phyloP scores from a whole-genome alignment of 345 rosid species.

The Trapa bicornis region DNA sequence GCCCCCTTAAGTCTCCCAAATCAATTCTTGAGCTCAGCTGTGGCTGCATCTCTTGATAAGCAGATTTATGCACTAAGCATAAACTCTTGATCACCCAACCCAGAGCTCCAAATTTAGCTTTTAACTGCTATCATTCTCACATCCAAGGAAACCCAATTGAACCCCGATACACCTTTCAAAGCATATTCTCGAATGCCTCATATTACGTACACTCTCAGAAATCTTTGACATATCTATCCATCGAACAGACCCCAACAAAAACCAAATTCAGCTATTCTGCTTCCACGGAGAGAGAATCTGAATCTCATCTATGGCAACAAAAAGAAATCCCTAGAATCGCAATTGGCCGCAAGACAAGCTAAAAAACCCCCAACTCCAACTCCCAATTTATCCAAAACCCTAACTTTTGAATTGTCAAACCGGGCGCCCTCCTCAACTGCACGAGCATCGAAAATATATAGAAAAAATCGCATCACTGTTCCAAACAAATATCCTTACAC shows the following conservation, averaged over 20 bases:
- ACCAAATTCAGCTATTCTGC: slow-evolving; percentile 18
- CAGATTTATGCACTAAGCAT: slow-evolving; percentile 37
- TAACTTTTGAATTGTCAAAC: slow-evolving; percentile 14
- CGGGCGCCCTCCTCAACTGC: slow-evolving; percentile 14
- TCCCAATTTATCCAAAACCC: slow-evolving; percentile 12
- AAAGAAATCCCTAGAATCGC: slow-evolving; percentile 51
- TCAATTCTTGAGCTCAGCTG: slow-evolving; percentile 70
- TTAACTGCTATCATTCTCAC: neutral
- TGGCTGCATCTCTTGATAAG: slow-evolving; percentile 60
- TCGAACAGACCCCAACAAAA: neutral
- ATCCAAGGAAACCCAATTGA: slow-evolving; percentile 2
- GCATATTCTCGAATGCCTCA: neutral
- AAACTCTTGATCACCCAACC: slow-evolving; percentile 13
- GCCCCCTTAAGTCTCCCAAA: slow-evolving; percentile 64
- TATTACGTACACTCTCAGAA: neutral
- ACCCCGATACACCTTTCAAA: slow-evolving; percentile 4
- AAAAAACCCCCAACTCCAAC: slow-evolving; percentile 52
- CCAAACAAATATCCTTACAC: neutral
- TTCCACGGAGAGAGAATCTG: slow-evolving; percentile 30
- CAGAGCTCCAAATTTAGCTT: slow-evolving; percentile 9
- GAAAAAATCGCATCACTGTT: slow-evolving; percentile 14
- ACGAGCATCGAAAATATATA: slow-evolving; percentile 12
- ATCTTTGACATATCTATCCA: neutral
- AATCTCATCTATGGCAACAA: slow-evolving; percentile 39
- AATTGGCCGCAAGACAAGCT: slow-evolving; percentile 17